Evolutionary conservation across 1,139 yeast genomes (phyloP).

Genomic region (Pichia terricola): DNA sequence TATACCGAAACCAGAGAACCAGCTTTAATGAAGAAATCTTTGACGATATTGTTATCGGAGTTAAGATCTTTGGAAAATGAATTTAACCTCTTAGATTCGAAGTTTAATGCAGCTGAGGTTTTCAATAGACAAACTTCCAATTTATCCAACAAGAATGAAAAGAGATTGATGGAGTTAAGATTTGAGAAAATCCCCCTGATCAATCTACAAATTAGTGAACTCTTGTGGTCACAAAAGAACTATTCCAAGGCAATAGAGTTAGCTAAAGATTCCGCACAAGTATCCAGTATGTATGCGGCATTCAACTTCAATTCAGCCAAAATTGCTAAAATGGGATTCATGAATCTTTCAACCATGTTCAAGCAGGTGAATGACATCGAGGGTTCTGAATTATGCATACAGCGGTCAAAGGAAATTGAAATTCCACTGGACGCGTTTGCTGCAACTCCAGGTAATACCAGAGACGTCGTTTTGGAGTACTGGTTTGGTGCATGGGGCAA

Average conservation of each 20-base stretch:
- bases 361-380: constrained; percentile 25
- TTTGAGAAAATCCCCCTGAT: constrained; percentile 30
- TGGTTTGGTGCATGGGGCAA: constrained; percentile 27
- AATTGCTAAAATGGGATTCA: constrained; percentile 31
- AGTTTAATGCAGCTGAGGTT: constrained; percentile 11
- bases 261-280: constrained; percentile 45
- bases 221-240: constrained; percentile 52
- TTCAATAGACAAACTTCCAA: constrained; percentile 9
- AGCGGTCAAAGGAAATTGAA: constrained; percentile 20
- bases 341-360: constrained; percentile 33
- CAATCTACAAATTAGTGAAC: constrained; percentile 54
- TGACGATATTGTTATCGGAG: constrained; percentile 21
- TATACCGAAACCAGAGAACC: constrained; percentile 19
- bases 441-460: constrained; percentile 15
- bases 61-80: constrained; percentile 23
- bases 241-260: constrained; percentile 49
- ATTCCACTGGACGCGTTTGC: constrained; percentile 23
- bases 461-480: constrained; percentile 24
- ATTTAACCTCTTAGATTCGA: constrained; percentile 12
- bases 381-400: constrained; percentile 23
- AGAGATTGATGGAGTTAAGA: constrained; percentile 18
- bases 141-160: constrained; percentile 11
- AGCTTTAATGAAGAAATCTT: constrained; percentile 15
- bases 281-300: constrained; percentile 25
- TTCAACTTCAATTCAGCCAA: constrained; percentile 31